Base-by-base conservation (phyloP, 148 eudicot genomes). In the Pouteria glomerata region DNA sequence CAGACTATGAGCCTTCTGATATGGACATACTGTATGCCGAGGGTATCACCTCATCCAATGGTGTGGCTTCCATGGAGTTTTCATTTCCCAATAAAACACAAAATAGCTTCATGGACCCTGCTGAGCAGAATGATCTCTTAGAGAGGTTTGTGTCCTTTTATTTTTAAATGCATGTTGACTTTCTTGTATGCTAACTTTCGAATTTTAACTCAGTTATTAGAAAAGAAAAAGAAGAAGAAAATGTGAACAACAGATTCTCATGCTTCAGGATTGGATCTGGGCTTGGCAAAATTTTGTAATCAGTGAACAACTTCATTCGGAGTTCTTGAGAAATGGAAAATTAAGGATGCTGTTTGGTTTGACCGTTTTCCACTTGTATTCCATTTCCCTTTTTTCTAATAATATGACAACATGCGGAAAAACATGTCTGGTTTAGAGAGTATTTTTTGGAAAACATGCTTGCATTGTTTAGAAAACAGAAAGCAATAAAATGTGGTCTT, bases 1-100 rank as follows among this genome's bases (percentile, higher is more conserved):
- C 70, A 34, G 86, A 86, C 57, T 90, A 86, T 53, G 89, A 90
- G 76, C 96, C 96, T 35, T 88, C 96, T 68, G 93, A 90, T 51
- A 77, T 73, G 19, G 96, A 90, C 68, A 86, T 90, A 77, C 55
- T 87, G 70, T 77, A 79, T 78, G 88, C 88, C 21, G 90, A 85
- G 69, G 89, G 90, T 48, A 69, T 88, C 33, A 80, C 82, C 56
- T 75, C 85, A 68, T 86, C 85, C 24, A 78, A 83, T 64, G 79
- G 90, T 65, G 69, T 90, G 48, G 72, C 78, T 44, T 78, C 73
- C 60, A 73, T 86, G 82, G 88, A 88, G 39, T 88, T 88, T 66
- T 76, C 86, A 19, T 80, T 84, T 76, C 84, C 82, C 19, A 60
- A 61, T 15, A 27, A 82, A 50, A 8, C 73, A 60, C 67, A 78